These are phyloP conservation scores for Backusella luteola DNA, from an alignment of 192 early-diverging fungal species.

Conservation along the genomic window DNA sequence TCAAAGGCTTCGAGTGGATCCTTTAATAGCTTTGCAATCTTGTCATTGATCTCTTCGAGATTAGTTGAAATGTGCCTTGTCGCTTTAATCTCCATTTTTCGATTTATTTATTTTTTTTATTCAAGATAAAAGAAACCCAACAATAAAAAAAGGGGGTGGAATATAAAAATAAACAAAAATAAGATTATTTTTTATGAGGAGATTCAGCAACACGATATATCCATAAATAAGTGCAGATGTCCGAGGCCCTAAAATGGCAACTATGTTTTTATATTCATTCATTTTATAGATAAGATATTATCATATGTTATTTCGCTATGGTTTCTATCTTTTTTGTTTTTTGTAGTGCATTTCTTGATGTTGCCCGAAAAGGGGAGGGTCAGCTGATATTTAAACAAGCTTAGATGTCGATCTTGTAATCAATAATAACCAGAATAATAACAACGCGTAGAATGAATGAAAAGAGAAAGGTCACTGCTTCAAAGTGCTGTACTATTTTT, in stretches of 20 bases:
- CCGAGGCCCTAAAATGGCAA: not conserved
- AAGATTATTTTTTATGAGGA: not conserved
- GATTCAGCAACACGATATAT: not conserved
- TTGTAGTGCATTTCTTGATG: not conserved
- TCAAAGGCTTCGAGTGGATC: slow-evolving; percentile 13
- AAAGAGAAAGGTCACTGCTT: not conserved
- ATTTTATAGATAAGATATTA: not conserved
- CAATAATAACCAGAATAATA: not conserved
- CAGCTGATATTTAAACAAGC: not conserved
- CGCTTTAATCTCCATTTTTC: slow-evolving; percentile 21
- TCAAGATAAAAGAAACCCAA: not conserved
- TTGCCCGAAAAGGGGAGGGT: not conserved
- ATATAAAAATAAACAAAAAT: not conserved
- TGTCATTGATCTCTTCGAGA: slow-evolving; percentile 27
- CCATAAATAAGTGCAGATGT: not conserved
- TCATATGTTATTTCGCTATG: not conserved
- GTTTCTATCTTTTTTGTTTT: not conserved
- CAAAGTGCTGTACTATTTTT: not conserved
- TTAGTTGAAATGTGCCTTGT: slow-evolving; percentile 34
- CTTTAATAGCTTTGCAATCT: slow-evolving; percentile 21
- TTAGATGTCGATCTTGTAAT: not conserved
- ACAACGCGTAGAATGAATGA: not conserved
- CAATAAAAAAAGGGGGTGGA: not conserved
- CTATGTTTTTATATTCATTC: not conserved
- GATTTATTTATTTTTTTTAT: not conserved